Base-by-base conservation (phyloP, 768 basidiomycete genomes). In the Amanita exitialis region DNA sequence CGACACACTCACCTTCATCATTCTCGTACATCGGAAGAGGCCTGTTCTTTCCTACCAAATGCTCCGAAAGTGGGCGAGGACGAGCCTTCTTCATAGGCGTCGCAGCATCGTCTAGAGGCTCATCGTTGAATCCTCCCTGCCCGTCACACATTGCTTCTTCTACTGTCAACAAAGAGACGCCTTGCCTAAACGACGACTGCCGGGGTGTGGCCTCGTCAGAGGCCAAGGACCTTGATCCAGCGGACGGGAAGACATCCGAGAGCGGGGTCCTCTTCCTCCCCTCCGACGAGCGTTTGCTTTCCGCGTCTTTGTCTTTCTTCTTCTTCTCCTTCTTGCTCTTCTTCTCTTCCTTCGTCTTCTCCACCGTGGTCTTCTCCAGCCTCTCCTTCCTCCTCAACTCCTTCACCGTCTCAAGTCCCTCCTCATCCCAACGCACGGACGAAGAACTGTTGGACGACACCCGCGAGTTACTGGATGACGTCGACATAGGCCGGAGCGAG, bases 21-120 rank as follows among this genome's bases (percentile, higher is more conserved):
- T 75, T 70, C 46, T 79, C 76, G 47, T 74, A 69, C 42, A 82
- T 67, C 1, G 72, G 71, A 39, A 66, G 66, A 0, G 83, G 78
- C 53, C 80, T 68, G 37, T 65, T 65, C 42, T 60, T 67, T 1
- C 72, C 74, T 5, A 80, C 64, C 57, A 77, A 61, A 62, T 83
- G 81, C 59, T 90, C 88, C 0, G 82, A 83, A 47, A 80, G 55
- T 0, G 86, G 85, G 12, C 86, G 69, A 1, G 68, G 64, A 9
- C 84, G 71, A 0, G 68, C 61, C 42, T 69, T 70, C 65, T 73
- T 76, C 28, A 68, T 59, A 1, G 75, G 76, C 16, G 77, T 79
- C 30, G 61, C 58, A 1, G 58, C 54, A 13, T 57, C 58, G 35
- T 55, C 10, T 4, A 55, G 43, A 9, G 49, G 58, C 32, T 61